phyloP scores from a whole-genome alignment of 2,329 filamentous ascomycete genomes.

The Aureobasidium sp. region DNA sequence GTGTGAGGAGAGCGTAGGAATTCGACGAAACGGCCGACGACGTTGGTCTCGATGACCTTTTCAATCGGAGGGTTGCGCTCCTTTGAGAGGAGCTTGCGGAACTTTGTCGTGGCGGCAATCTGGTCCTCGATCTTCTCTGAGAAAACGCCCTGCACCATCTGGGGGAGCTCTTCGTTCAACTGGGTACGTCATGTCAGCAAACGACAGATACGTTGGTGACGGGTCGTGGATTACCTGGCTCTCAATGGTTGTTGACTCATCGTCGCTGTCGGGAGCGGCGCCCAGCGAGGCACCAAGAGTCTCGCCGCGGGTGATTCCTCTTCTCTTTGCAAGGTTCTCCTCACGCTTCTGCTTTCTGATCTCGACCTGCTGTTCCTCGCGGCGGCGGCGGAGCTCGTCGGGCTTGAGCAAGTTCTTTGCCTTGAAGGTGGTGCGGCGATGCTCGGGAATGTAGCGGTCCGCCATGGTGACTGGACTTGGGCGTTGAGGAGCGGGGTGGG shows the following conservation, averaged over 20 bases:
- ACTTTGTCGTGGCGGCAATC: conserved; percentile 96
- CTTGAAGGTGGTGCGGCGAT: conserved; percentile 99
- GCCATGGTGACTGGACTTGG: conserved; percentile 56
- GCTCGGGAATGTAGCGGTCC: conserved; percentile 98
- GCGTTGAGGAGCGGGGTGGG: not conserved
- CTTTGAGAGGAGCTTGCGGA: conserved; percentile 95
- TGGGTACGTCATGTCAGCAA: conserved; percentile 31
- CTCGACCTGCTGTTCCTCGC: conserved; percentile 98
- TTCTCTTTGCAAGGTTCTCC: conserved; percentile 96
- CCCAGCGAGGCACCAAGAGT: conserved; percentile 73
- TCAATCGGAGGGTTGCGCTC: conserved; percentile 99
- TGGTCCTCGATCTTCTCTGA: conserved; percentile 97
- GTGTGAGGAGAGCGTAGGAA: conserved; percentile 97
- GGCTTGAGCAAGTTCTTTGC: conserved; percentile 99
- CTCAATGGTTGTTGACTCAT: conserved; percentile 91
- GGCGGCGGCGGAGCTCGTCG: conserved; percentile 93
- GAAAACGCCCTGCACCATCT: conserved; percentile 97
- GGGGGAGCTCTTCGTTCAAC: conserved; percentile 95
- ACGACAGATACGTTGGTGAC: too few species aligned
- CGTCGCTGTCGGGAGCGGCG: conserved; percentile 90
- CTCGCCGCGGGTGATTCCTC: conserved; percentile 74
- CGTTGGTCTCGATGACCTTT: conserved; percentile 97
- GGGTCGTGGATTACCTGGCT: conserved; percentile 61
- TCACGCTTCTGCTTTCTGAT: conserved; percentile 98
- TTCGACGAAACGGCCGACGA: conserved; percentile 94